Base-by-base conservation (phyloP, 805 yeast genomes). In the Saturnispora diversa region DNA sequence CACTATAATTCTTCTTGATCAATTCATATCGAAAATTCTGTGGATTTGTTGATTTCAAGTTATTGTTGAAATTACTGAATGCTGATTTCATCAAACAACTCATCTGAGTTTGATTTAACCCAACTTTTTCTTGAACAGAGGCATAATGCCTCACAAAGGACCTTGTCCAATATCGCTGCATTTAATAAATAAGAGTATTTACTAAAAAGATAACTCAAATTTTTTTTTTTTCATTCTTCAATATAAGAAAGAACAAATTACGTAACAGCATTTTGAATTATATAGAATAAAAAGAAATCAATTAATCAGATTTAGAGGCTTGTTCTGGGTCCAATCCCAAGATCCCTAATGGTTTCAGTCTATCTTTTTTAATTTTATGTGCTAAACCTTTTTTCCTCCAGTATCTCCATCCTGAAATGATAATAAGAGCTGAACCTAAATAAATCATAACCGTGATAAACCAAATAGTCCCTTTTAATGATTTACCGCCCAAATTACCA, bases 271-370 rank as follows among this genome's bases (percentile, higher is more conserved):
- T 9, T 11, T 4, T n/a, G 17, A 25, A 20, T 6, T 28, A 17
- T n/a, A 35, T 22, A 20, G n/a, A 17, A n/a, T 24, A 17, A 23
- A 15, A 17, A 27, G 21, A 35, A 17, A 25, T 34, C 4, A 37
- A 39, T 35, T 31, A 47, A 31, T 44, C 46, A 28, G 43, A 40
- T 21, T 45, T 46, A 4, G 51, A 42, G 4, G 31, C 37, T 10
- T 40, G 45, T 4, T 28, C 16, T 10, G 48, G 44, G n/a, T 44
- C 31, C 5, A 47, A 19, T 10, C 52, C 52, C 6, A 49, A 25
- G 9, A 49, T 35, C 3, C 52, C 52, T 1, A 49, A 20, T 5
- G 48, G 46, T 31, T 40, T 49, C 38, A 43, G 34, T 21, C 34
- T 49, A 28, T 49, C 50, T 7, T 9, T n/a, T 15, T 31, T 32